Base-by-base conservation (phyloP, 129 eudicot genomes). In the Helianthus tuberosus region DNA sequence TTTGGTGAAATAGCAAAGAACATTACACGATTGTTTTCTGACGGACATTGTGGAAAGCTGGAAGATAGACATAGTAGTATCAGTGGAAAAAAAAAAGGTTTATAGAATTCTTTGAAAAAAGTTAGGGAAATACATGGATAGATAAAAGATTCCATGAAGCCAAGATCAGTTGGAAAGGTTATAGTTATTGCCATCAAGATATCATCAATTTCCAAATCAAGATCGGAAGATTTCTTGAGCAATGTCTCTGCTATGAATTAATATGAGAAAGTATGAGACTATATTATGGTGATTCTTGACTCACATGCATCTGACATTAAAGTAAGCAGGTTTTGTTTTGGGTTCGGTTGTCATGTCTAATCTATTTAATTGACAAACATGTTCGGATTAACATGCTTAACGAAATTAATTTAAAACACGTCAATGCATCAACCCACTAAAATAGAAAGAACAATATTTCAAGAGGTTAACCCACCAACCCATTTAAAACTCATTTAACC, bases 61-160 rank as follows among this genome's bases (percentile, higher is more conserved):
- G 36, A 66, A 16, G 11, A 66, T n/a, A 29, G 6, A 3, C 12
- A 35, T 14, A 25, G 16, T 50, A 10, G 55, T 50, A 11, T 50
- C 55, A 11, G 3, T 8, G n/a, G 35, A 29, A 1, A 1, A 29
- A 29, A n/a, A 29, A 2, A 29, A 1, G 35, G 35, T 29, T 29
- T 29, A 29, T 29, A 29, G 35, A 29, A 29, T 3, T 51, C 5
- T 51, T 15, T 2, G n/a, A n/a, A n/a, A n/a, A n/a, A n/a, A n/a
- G n/a, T 44, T 29, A n/a, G n/a, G n/a, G 3, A 59, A 23, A 44
- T 73, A 73, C 77, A 60, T 36, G 44, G 77, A 73, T 73, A 73
- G 5, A 61, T 4, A 8, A 46, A 27, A 1, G 15, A 2, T 61
- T 60, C 44, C 2, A 1, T 8, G 20, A 6, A 61, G 17, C 58